Base-by-base conservation (phyloP, 345 rosid genomes). In the Acer saccharum region DNA sequence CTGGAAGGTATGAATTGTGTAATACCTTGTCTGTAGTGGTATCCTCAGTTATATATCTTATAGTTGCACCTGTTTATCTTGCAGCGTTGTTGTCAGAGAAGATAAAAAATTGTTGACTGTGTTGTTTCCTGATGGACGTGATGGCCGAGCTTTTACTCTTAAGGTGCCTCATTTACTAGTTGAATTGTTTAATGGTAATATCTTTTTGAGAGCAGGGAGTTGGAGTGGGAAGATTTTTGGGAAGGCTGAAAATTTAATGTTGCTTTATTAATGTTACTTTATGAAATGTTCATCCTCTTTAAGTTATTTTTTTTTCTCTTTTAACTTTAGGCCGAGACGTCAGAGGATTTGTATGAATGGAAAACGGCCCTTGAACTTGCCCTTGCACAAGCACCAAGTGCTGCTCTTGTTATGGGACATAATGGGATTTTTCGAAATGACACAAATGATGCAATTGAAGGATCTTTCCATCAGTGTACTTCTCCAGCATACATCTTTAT, bases 131-230 rank as follows among this genome's bases (percentile, higher is more conserved):
- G 99, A 96, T 85, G 99, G 99, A 79, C 95, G 98, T 78, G 99
- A 94, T 87, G 99, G 99, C 61, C 91, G 99, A 86, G 99, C 98
- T 69, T 96, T 96, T 85, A 96, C 98, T 63, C 97, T 96, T 77
- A 96, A 96, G 99, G 99, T 93, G 81, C 81, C 80, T 82, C 29
- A 39, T 69, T 72, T 81, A 25, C 66, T 72, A 16, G 71, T 67
- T 69, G 72, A 23, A 18, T 46, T 78, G 66, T 68, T 65, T 69
- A 44, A 23, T 27, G 71, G 7, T 39, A 17, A 20, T 68, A 35
- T 69, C 32, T 35, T 21, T 27, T 76, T 58, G 62, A 18, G 62
- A 21, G 5, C 62, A 57, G n/a, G 21, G 18, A 57, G 9, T 17
- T 58, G 12, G 25, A 27, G 9, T 58, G 25, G 63, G 21, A 18